These are phyloP conservation scores for Kazachstania sp. DNA, from an alignment of 1,139 yeast genomes.

Conservation along the genomic window DNA sequence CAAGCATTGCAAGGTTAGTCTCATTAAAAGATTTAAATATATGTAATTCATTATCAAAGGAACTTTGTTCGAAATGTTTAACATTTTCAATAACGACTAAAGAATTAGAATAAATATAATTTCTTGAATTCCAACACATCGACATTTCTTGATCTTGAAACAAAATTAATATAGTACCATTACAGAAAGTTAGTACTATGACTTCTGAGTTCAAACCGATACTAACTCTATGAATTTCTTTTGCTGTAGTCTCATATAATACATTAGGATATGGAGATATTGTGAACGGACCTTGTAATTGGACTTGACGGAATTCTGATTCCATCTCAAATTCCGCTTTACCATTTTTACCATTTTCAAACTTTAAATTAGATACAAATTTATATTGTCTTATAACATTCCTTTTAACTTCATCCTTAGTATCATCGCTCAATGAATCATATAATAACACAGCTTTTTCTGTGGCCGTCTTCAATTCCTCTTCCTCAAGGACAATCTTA, in stretches of 20 bases:
- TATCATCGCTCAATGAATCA: conserved; percentile 17
- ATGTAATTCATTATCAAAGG: conserved; percentile 9
- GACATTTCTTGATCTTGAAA: conserved; percentile 26
- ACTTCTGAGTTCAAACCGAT: conserved; percentile 24
- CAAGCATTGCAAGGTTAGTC: not conserved
- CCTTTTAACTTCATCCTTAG: conserved; percentile 13
- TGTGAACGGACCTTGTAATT: conserved; percentile 45
- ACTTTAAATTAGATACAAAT: conserved; percentile 21
- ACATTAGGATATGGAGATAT: conserved; percentile 44
- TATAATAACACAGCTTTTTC: conserved; percentile 36
- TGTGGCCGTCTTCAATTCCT: conserved; percentile 34
- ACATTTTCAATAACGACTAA: conserved; percentile 17
- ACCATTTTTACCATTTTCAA: conserved; percentile 10
- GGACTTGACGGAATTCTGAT: conserved; percentile 11
- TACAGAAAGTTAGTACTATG: conserved; percentile 15
- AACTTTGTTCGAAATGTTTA: conserved; percentile 1
- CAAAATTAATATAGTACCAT: conserved; percentile 20
- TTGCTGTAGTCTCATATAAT: conserved; percentile 37
- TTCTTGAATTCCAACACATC: conserved; percentile 23
- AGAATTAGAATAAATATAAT: conserved; percentile 18
- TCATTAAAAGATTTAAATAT: not conserved
- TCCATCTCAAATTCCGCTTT: conserved; percentile 10
- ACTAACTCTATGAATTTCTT: conserved; percentile 30
- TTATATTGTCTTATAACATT: conserved; percentile 28
- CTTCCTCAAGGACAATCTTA: conserved; percentile 31